Base-by-base conservation (phyloP, 176 grass and related monocot genomes). In the Carex kokanica region DNA sequence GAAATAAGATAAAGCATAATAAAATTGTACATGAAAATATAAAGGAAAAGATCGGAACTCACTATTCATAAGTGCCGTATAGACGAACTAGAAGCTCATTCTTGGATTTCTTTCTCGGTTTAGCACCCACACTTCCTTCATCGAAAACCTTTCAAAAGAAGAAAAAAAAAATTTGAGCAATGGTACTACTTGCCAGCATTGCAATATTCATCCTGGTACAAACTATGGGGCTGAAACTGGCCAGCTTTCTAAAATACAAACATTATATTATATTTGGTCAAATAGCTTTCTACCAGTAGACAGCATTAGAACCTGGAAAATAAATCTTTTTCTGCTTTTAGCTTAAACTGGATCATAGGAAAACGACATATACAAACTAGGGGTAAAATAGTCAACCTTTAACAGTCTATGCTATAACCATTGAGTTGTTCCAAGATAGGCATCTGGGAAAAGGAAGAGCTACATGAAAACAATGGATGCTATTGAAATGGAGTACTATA, bases 41-140 rank as follows among this genome's bases (percentile, higher is more conserved):
- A 1, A 78, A 86, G 34, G 86, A 72, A 18, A 81, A 45, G 25
- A 71, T 4, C 25, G 61, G 58, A 78, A 61, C 93, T 96, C 89
- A 99, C 97, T 92, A 89, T 83, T 90, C 31, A 67, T 88, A 93
- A 71, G 85, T 93, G 59, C 97, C 97, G 92, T 93, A 99, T 47
- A 95, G 83, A 7, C 97, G 97, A 86, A 93, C 89, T 60, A 93
- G 86, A 59, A 81, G 82, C 86, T 90, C 82, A 89, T 89, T 51
- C 49, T 88, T 90, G 2, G 62, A 70, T 54, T 78, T 93, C 85
- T 84, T 95, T 72, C 87, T 88, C 59, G 86, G 89, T 83, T 93
- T 95, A 79, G 68, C 84, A 74, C 38, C 83, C 68, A 88, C 66
- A 84, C 3, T 83, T 87, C 82, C 83, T 87, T 96, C 90, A 89